phyloP scores from a whole-genome alignment of 257 asterid genomes.

The Rauvolfia tetraphylla region DNA sequence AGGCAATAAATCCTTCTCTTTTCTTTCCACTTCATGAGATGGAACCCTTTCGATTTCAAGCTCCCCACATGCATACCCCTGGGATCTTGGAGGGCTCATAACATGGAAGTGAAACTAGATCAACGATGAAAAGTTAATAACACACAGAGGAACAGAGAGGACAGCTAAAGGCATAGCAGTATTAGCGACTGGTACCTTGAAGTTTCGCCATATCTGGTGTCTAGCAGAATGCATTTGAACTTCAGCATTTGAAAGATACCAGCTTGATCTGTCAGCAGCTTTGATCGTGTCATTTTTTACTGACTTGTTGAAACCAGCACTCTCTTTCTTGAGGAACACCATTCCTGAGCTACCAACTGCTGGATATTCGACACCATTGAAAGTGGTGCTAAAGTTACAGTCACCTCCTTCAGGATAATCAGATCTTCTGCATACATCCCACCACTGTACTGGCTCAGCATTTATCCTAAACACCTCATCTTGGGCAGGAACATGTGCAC shows the following conservation, averaged over 20 bases:
- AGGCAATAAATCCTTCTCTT: constrained; percentile 53
- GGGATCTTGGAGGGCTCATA: constrained; percentile 41
- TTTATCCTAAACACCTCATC: constrained; percentile 58
- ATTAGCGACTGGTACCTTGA: constrained; percentile 30
- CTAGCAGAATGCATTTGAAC: constrained; percentile 57
- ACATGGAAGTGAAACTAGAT: constrained; percentile 50
- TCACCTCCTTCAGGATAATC: constrained; percentile 66
- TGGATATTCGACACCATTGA: constrained; percentile 35
- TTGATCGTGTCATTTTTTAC: constrained; percentile 29
- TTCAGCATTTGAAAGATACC: constrained; percentile 66
- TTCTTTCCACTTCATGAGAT: constrained; percentile 53
- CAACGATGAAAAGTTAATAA: constrained; percentile 17
- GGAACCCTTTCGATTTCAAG: constrained; percentile 54
- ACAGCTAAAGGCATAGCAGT: constrained; percentile 8
- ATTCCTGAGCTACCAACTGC: constrained; percentile 38
- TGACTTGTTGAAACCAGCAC: constrained; percentile 28
- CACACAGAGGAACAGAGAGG: constrained; percentile 10
- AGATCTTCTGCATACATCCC: constrained; percentile 79
- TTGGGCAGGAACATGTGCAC: constrained; percentile 36
- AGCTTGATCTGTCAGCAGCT: constrained; percentile 41
- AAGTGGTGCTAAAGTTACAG: constrained; percentile 40
- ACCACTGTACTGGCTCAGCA: constrained; percentile 68
- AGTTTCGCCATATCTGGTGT: constrained; percentile 58
- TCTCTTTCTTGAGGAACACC: constrained; percentile 23
- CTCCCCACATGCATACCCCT: constrained; percentile 43